These are phyloP conservation scores for Westerdykella ornata DNA, from an alignment of 2,329 filamentous ascomycete species.

Conservation along the genomic window DNA sequence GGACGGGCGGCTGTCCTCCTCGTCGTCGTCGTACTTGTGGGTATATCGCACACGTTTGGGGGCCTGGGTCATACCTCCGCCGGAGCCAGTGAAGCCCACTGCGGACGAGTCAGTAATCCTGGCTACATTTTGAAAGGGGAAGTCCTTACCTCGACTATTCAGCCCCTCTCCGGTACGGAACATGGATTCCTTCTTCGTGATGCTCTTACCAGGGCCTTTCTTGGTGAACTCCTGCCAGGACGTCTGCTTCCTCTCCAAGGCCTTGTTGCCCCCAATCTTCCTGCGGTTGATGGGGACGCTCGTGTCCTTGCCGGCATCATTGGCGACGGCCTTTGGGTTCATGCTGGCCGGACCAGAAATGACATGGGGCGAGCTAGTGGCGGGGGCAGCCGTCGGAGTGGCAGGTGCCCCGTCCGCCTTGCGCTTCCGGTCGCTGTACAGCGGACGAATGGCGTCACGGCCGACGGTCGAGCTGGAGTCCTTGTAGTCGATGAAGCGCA, in stretches of 20 bases:
- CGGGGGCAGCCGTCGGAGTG: slow-evolving; percentile 34
- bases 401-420: slow-evolving; percentile 73
- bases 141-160: slow-evolving; percentile 67
- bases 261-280: slow-evolving; percentile 81
- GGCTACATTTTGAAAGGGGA: neutral
- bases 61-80: slow-evolving; percentile 93
- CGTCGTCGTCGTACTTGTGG: slow-evolving; percentile 46
- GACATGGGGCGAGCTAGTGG: slow-evolving; percentile 43
- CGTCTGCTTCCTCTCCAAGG: slow-evolving; percentile 80
- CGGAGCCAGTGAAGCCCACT: slow-evolving; percentile 96
- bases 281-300: slow-evolving; percentile 61
- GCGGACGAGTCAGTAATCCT: slow-evolving; percentile 17
- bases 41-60: slow-evolving; percentile 73
- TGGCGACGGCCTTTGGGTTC: slow-evolving; percentile 56
- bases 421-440: slow-evolving; percentile 50
- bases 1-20: slow-evolving; percentile 6
- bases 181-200: slow-evolving; percentile 95
- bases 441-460: slow-evolving; percentile 26
- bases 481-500: slow-evolving; percentile 87
- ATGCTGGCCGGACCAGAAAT: slow-evolving; percentile 62
- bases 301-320: slow-evolving; percentile 58
- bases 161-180: slow-evolving; percentile 86
- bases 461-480: slow-evolving; percentile 76
- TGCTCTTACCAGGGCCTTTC: slow-evolving; percentile 55
- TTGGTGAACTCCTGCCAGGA: slow-evolving; percentile 92